phyloP scores from a whole-genome alignment of 108 stramenopile species.

The Conticribra weissflogii region DNA sequence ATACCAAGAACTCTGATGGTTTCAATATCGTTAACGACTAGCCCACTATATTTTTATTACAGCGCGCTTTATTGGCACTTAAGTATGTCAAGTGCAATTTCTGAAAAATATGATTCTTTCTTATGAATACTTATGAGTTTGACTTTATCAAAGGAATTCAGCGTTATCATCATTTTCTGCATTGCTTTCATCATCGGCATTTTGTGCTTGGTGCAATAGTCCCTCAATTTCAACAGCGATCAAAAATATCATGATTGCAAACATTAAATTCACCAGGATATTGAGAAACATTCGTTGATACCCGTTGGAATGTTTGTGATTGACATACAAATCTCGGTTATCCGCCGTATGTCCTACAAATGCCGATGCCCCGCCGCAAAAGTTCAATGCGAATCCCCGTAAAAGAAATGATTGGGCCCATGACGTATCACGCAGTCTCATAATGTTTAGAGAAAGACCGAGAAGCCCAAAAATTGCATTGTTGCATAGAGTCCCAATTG shows the following conservation, averaged over 20 bases:
- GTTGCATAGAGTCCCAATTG: conserved; percentile 39
- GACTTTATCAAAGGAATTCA: too few species aligned
- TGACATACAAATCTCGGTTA: conserved; percentile 28
- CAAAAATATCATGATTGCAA: conserved; percentile 44
- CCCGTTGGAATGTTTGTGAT: conserved; percentile 5
- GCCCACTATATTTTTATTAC: too few species aligned
- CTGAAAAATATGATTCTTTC: too few species aligned
- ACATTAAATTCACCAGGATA: conserved; percentile 30
- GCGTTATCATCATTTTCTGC: too few species aligned
- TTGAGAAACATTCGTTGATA: conserved; percentile 16
- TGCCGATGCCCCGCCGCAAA: conserved; percentile 43
- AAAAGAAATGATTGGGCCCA: conserved; percentile 28
- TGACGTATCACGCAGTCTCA: conserved; percentile 17
- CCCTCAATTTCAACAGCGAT: conserved; percentile 35
- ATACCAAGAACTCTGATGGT: conserved; percentile 43
- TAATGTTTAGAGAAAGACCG: conserved; percentile 19
- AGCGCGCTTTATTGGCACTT: too few species aligned
- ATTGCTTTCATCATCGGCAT: too few species aligned
- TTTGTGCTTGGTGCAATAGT: background rate
- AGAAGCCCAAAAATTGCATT: conserved; percentile 37
- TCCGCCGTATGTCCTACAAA: conserved; percentile 42
- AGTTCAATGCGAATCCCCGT: conserved; percentile 34
- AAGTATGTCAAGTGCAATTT: conserved; percentile 2
- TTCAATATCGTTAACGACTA: conserved; percentile 26
- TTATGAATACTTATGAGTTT: too few species aligned